These are phyloP conservation scores for Penicillium sumatraense DNA, from an alignment of 2,329 filamentous ascomycete species.

Conservation along the genomic window DNA sequence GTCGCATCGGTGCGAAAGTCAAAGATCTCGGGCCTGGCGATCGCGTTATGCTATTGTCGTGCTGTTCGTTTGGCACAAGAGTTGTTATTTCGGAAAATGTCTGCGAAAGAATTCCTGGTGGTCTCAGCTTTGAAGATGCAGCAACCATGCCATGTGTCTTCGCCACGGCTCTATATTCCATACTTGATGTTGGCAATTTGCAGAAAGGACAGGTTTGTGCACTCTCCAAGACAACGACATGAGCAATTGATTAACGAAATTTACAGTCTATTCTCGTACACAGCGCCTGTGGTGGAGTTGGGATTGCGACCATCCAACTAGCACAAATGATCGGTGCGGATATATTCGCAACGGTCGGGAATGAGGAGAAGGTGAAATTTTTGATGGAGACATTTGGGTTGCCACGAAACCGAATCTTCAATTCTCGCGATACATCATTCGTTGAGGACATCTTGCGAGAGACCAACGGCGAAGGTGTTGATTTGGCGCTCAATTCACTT, in stretches of 20 bases:
- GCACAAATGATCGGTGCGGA: slow-evolving; percentile 28
- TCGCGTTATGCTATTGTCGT: slow-evolving; percentile 23
- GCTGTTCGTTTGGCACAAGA: slow-evolving; percentile 13
- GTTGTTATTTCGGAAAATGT: slow-evolving; percentile 12
- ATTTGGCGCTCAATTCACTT: slow-evolving; percentile 34
- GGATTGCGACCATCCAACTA: slow-evolving; percentile 31
- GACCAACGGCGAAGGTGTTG: slow-evolving; percentile 26
- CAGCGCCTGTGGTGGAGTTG: slow-evolving; percentile 32
- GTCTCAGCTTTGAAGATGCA: slow-evolving; percentile 21
- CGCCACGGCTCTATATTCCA: slow-evolving; percentile 23
- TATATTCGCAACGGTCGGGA: slow-evolving; percentile 32
- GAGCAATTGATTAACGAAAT: background rate
- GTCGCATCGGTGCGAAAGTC: slow-evolving; percentile 24
- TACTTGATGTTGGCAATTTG: slow-evolving; percentile 29
- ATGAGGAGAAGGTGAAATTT: slow-evolving; percentile 24
- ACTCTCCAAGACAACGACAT: background rate
- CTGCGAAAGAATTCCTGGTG: slow-evolving; percentile 20
- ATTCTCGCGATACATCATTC: slow-evolving; percentile 26
- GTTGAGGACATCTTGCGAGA: slow-evolving; percentile 17
- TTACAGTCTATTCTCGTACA: slow-evolving; percentile 33
- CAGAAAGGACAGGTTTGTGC: slow-evolving; percentile 22
- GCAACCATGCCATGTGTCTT: slow-evolving; percentile 26
- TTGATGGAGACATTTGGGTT: slow-evolving; percentile 27
- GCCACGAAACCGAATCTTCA: slow-evolving; percentile 26
- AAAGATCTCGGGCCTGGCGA: slow-evolving; percentile 25